phyloP scores from a whole-genome alignment of 2,329 filamentous ascomycete genomes.

The Cladosporium sp. region DNA sequence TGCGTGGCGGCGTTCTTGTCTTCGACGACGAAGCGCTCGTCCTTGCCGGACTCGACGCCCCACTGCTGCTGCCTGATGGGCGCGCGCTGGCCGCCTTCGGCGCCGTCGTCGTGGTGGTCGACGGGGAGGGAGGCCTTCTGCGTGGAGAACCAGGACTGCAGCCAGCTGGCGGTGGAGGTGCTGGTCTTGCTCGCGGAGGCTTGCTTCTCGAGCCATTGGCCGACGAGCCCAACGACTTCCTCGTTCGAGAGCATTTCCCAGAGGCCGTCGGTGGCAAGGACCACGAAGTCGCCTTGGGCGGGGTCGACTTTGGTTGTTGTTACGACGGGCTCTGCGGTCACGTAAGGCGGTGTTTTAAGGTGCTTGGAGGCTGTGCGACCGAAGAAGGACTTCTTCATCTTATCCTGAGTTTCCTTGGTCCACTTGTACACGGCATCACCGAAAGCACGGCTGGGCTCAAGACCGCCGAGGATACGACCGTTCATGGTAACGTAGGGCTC shows the following conservation, averaged over 20 bases:
- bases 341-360: slow-evolving; percentile 88
- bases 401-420: slow-evolving; percentile 75
- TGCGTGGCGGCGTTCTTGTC: slow-evolving; percentile 97
- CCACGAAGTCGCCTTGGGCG: slow-evolving; percentile 85
- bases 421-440: slow-evolving; percentile 97
- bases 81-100: slow-evolving; percentile 65
- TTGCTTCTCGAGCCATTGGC: slow-evolving; percentile 90
- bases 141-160: slow-evolving; percentile 62
- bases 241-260: slow-evolving; percentile 99
- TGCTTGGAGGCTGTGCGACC: slow-evolving; percentile 69
- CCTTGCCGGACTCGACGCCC: slow-evolving; percentile 67
- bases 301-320: slow-evolving; percentile 90
- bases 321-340: slow-evolving; percentile 90
- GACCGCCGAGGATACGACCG: slow-evolving; percentile 81
- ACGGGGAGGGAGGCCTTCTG: slow-evolving; percentile 59
- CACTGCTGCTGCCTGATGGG: slow-evolving; percentile 89
- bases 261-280: slow-evolving; percentile 91
- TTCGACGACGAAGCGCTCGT: slow-evolving; percentile 82
- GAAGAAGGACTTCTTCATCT: slow-evolving; percentile 81
- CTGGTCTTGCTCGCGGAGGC: slow-evolving; percentile 30
- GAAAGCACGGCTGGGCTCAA: slow-evolving; percentile 91
- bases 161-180: slow-evolving; percentile 50
- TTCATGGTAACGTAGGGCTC: slow-evolving; percentile 82
- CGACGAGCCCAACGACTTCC: slow-evolving; percentile 92
- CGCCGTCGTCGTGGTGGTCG: slow-evolving; percentile 52